phyloP scores from a whole-genome alignment of 1,284 basidiomycete genomes.

The Ceratobasidium sp. region DNA sequence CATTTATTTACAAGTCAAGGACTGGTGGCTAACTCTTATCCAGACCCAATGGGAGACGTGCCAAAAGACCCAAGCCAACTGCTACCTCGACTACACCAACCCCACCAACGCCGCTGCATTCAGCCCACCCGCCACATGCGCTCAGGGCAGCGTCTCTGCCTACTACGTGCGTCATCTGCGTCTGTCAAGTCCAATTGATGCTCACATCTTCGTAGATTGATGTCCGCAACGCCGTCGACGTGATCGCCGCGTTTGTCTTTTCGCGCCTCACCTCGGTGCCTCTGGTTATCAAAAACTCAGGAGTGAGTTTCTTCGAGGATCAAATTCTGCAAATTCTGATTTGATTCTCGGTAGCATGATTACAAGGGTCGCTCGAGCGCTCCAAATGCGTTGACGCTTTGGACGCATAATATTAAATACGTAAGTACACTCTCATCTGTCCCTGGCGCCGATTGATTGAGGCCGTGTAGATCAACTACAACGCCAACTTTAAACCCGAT shows the following conservation, averaged over 20 bases:
- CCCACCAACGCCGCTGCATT: slow-evolving; percentile 30
- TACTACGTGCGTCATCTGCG: slow-evolving; percentile 9
- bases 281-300: slow-evolving; percentile 56
- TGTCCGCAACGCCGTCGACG: slow-evolving; percentile 52
- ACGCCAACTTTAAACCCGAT: slow-evolving; percentile 38
- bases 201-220: slow-evolving; percentile 52
- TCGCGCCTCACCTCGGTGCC: slow-evolving; percentile 52
- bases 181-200: not conserved
- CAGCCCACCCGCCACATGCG: slow-evolving; percentile 12
- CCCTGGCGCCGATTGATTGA: not conserved
- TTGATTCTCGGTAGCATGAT: slow-evolving; percentile 16
- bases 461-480: slow-evolving; percentile 37
- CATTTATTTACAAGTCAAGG: not conserved
- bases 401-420: slow-evolving; percentile 39
- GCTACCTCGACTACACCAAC: slow-evolving; percentile 35
- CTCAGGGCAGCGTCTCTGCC: slow-evolving; percentile 29
- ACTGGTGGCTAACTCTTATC: not conserved
- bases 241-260: slow-evolving; percentile 55
- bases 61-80: slow-evolving; percentile 27
- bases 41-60: slow-evolving; percentile 37
- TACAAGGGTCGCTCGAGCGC: slow-evolving; percentile 33
- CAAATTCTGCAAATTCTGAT: not conserved
- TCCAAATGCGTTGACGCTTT: slow-evolving; percentile 37
- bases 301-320: slow-evolving; percentile 3
- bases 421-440: slow-evolving; percentile 21